A percentile compares a stretch with the other conserved stretches of the same genome.
Conservation (phyloP, 2,329 filamentous ascomycete species). For the Scytalidium lignicola region DNA sequence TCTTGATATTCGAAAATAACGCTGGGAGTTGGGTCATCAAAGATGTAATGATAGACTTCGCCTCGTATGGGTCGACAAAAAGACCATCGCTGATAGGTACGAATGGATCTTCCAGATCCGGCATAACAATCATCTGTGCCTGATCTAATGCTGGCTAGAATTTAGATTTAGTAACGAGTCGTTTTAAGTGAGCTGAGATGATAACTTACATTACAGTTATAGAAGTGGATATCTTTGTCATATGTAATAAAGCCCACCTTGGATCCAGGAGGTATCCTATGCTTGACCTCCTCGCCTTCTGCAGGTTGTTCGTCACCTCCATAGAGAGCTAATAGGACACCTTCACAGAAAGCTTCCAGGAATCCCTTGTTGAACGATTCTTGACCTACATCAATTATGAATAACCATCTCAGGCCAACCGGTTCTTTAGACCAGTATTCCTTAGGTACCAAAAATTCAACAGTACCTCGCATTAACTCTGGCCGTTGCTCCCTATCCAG, state of each 20-base stretch:
- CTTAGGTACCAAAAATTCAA: slow-evolving; percentile 94
- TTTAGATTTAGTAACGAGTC: slow-evolving; percentile 8
- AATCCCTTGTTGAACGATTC: slow-evolving; percentile 90
- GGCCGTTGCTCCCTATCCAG: slow-evolving; percentile 85
- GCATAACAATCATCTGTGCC: slow-evolving; percentile 98
- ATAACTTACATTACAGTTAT: slow-evolving; percentile 75
- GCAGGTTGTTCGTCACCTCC: slow-evolving; percentile 52
- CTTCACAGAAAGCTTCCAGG: slow-evolving; percentile 83
- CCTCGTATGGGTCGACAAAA: slow-evolving; percentile 91
- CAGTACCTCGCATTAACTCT: slow-evolving; percentile 84
- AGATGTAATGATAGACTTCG: slow-evolving; percentile 79
- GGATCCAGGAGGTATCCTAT: slow-evolving; percentile 67
- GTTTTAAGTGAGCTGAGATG: background rate
- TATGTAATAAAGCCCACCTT: slow-evolving; percentile 95
- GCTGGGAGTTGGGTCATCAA: slow-evolving; percentile 77
- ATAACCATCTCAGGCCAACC: slow-evolving; percentile 80
- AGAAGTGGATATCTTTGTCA: slow-evolving; percentile 96
- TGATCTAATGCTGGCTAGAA: slow-evolving; percentile 66
- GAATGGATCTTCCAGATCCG: slow-evolving; percentile 94
- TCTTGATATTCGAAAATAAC: slow-evolving; percentile 84
- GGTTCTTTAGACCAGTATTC: slow-evolving; percentile 98
- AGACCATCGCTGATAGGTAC: slow-evolving; percentile 85
- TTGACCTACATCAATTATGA: slow-evolving; percentile 88
- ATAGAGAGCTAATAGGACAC: slow-evolving; percentile 80
- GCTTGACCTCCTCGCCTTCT: slow-evolving; percentile 43